phyloP scores from a whole-genome alignment of 1,139 yeast genomes.

The Pichia inconspicua region DNA sequence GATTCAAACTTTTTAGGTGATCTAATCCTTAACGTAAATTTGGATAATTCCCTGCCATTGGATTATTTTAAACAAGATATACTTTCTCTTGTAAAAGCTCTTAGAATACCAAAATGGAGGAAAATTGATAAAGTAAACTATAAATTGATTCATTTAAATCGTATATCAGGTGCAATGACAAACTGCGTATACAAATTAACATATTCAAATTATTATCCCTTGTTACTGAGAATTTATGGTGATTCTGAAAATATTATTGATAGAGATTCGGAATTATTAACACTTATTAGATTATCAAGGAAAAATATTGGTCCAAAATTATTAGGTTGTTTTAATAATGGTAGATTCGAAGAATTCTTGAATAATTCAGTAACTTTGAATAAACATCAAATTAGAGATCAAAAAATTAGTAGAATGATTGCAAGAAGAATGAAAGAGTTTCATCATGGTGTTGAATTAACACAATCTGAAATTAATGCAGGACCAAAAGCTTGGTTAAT shows the following conservation, averaged over 20 bases:
- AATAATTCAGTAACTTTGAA: slow-evolving; percentile 72
- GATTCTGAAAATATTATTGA: slow-evolving; percentile 84
- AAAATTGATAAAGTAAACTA: slow-evolving; percentile 25
- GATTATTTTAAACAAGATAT: slow-evolving; percentile 84
- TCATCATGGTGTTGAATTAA: slow-evolving; percentile 71
- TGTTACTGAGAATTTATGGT: slow-evolving; percentile 83
- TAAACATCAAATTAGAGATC: slow-evolving; percentile 64
- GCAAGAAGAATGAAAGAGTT: slow-evolving; percentile 96
- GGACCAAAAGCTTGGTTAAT: slow-evolving; percentile 69
- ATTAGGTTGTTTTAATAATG: slow-evolving; percentile 83
- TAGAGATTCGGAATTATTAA: slow-evolving; percentile 68
- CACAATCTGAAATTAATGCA: slow-evolving; percentile 38
- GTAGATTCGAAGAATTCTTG: slow-evolving; percentile 85
- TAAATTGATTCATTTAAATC: slow-evolving; percentile 40
- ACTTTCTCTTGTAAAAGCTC: slow-evolving; percentile 51
- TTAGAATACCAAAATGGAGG: slow-evolving; percentile 71
- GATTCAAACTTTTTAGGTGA: slow-evolving; percentile 7
- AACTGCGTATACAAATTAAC: slow-evolving; percentile 75
- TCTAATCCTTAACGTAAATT: slow-evolving; percentile 29
- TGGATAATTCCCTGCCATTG: slow-evolving; percentile 69
- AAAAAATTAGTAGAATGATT: slow-evolving; percentile 71
- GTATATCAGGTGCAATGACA: slow-evolving; percentile 90
- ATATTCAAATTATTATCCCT: slow-evolving; percentile 31
- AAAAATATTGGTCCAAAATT: slow-evolving; percentile 83
- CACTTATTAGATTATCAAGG: slow-evolving; percentile 63